A percentile compares a stretch with the other conserved stretches of the same genome.
Conservation (phyloP, 2,329 filamentous ascomycete species). For the Verticillium nubilum region DNA sequence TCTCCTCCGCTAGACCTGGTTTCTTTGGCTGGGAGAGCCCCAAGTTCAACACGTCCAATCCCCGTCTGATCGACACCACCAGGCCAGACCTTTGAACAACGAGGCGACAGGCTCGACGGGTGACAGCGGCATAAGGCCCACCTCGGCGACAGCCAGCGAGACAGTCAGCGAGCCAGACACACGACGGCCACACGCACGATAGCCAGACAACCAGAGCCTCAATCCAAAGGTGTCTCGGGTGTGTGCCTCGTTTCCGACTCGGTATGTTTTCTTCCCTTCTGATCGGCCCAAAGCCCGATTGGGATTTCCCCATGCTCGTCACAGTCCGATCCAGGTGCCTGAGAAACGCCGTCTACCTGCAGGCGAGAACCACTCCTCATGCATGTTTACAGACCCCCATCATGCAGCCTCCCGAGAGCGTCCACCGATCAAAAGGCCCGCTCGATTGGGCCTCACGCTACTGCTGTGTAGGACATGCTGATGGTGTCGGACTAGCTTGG, state of each 20-base stretch:
- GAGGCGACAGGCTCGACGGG: not conserved
- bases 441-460: not conserved
- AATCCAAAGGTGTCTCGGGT: not conserved
- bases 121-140: not conserved
- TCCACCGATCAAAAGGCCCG: not conserved
- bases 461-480: not conserved
- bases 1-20: not conserved
- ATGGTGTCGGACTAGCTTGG: not conserved
- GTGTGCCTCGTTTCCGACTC: not conserved
- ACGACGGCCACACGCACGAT: not conserved
- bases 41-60: not conserved
- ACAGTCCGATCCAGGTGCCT: not conserved
- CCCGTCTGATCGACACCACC: not conserved
- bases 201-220: not conserved
- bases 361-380: not conserved
- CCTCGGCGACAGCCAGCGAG: not conserved
- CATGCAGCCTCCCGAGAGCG: not conserved
- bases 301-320: not conserved
- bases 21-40: not conserved
- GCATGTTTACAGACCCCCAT: not conserved
- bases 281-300: not conserved
- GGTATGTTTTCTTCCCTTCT: not conserved
- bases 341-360: not conserved
- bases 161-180: not conserved
- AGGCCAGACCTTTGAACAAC: not conserved